Evolutionary conservation across 345 rosid genomes (phyloP), one percentile per base, ranked within the genome.

Genomic region (Gossypium longicalyx): DNA sequence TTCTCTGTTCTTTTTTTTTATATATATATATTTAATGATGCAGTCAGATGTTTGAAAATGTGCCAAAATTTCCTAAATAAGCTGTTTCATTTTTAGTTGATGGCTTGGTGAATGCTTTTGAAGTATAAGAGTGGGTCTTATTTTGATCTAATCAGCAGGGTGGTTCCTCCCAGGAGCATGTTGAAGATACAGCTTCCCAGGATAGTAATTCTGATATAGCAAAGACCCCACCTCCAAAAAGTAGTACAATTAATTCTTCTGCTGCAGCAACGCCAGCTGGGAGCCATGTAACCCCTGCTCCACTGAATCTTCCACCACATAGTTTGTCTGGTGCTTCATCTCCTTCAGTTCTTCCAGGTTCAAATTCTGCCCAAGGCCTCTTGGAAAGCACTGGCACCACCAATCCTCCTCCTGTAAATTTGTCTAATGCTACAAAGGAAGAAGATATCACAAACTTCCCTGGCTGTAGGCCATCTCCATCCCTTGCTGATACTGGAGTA

Each of bases 221-320:
- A 13, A 88, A 80, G 80, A 87, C 94, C 70, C 92, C 90, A 53
- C 95, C 97, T 56, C 61, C 93, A 54, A 91, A 89, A 81, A 85
- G 80, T 74, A 82, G 86, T 9, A 74, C 79, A 75, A 77, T 82
- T 81, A 76, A 80, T 82, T 87, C 83, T 75, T 77, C 90, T 78
- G 81, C 86, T 49, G 85, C 87, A 76, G 76, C 91, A 80, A 87
- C 97, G 73, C 92, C 94, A 48, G 70, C 84, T 38, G 93, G 80
- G 27, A 81, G 65, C 77, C 91, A 67, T 47, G 73, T 81, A 54
- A 77, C 83, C 74, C 82, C 92, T 47, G 77, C 89, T 83, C 76
- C 93, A 58, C 82, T 81, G 77, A 87, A 74, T 81, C 78, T 80
- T 66, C 86, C 94, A 7, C 73, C 85, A 66, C 86, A 81, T 63